These are phyloP conservation scores for Cryphonectria nitschkei DNA, from an alignment of 2,329 filamentous ascomycete species.

Conservation along the genomic window DNA sequence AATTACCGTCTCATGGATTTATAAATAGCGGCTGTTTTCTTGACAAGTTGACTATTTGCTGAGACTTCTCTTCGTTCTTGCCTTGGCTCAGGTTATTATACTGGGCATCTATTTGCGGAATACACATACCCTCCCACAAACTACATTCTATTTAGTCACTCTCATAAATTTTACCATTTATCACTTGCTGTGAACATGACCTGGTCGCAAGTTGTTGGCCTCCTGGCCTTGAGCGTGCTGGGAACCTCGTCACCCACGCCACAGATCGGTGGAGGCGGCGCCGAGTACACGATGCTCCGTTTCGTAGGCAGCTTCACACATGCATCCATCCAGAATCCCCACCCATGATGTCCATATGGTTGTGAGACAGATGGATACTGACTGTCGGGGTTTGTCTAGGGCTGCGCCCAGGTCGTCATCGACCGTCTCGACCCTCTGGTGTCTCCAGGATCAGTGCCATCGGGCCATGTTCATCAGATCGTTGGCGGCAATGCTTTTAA, in stretches of 20 bases:
- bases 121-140: not conserved
- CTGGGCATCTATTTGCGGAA: not conserved
- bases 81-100: not conserved
- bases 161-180: not conserved
- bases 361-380: not conserved
- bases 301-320: not conserved
- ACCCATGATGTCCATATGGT: not conserved
- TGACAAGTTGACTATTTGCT: not conserved
- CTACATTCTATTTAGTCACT: not conserved
- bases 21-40: not conserved
- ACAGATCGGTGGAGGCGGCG: not conserved
- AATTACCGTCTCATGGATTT: not conserved
- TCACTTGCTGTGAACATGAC: not conserved
- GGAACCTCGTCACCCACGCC: not conserved
- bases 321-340: not conserved
- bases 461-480: conserved; percentile 17
- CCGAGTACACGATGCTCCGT: conserved; percentile 4
- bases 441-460: not conserved
- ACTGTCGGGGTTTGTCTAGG: not conserved
- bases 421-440: conserved; percentile 36
- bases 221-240: not conserved
- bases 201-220: not conserved
- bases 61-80: not conserved
- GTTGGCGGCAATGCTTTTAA: conserved; percentile 20
- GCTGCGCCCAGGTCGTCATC: conserved; percentile 33